Evolutionary conservation across 208 protist species (phyloP), one percentile per base, ranked within the genome.

Genomic region (Sergeia podlipaevii): DNA sequence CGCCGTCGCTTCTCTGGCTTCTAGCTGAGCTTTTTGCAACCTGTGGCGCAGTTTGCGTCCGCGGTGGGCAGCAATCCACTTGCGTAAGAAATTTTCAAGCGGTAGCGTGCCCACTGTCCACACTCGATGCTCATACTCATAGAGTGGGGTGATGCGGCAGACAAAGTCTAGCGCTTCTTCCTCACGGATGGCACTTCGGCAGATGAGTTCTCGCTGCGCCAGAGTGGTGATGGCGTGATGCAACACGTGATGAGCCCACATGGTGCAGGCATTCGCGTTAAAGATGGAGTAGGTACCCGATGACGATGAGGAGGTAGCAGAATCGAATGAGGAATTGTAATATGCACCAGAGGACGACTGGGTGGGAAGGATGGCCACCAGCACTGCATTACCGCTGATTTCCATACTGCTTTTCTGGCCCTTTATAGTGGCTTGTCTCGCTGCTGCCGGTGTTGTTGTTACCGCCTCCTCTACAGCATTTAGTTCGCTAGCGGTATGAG

Each of bases 51-150:
- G 6, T 23, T 74, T 72, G 8, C 66, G 47, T 0, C 70, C 74
- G 7, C 77, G 69, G 18, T 34, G 51, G 29, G 15, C 5, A 20
- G 24, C 53, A 8, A 88, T 42, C 70, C 75, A 91, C 1, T 23
- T 20, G 10, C 60, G 70, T 38, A 85, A 27, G 41, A 77, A 66
- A 11, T 48, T 23, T 37, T 58, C 62, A 7, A 77, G 44, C 34
- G 60, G 60, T n/a, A 43, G 50, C 18, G 54, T 70, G 37, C 65
- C 69, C 2, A 83, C 46, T 3, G 52, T 41, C 29, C 77, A 21
- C 32, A 80, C 30, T 24, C 57, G 57, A 32, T 72, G 42, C 29
- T 34, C 50, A 56, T 42, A 65, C 4, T 51, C 13, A 72, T 66
- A 37, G 13, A 53, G 42, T 55, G 54, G 7, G 30, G 29, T 38